Conservation (phyloP, 2,329 filamentous ascomycete genomes). For the Zarea fungicola region DNA sequence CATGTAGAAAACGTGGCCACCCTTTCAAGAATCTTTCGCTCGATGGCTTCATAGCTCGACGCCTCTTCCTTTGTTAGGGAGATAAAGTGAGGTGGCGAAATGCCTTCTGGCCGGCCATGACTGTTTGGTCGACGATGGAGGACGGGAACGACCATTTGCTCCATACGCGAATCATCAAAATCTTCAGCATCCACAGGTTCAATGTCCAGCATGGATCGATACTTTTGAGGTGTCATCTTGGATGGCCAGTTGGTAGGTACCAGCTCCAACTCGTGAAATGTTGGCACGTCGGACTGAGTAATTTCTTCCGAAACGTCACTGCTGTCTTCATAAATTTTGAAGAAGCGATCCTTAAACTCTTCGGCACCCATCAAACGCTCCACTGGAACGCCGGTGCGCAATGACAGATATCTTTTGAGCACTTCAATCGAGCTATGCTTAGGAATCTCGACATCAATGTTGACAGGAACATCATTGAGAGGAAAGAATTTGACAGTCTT, state of each 20-base stretch:
- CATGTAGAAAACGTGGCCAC: constrained; percentile 72
- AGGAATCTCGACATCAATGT: constrained; percentile 73
- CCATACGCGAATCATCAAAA: constrained; percentile 58
- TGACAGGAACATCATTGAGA: constrained; percentile 63
- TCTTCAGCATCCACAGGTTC: constrained; percentile 39
- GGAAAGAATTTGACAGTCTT: constrained; percentile 74
- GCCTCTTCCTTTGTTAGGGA: constrained; percentile 69
- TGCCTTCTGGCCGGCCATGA: constrained; percentile 26
- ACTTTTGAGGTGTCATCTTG: constrained; percentile 42
- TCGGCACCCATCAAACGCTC: constrained; percentile 74
- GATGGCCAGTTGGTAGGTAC: constrained; percentile 72
- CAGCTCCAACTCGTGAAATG: constrained; percentile 72
- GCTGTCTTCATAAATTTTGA: constrained; percentile 74
- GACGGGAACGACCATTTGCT: constrained; percentile 65
- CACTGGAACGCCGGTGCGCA: constrained; percentile 57
- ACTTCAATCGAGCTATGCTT: constrained; percentile 65
- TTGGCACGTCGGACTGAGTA: constrained; percentile 55
- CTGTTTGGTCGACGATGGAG: constrained; percentile 50
- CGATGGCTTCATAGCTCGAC: constrained; percentile 61
- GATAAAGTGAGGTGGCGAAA: constrained; percentile 61
- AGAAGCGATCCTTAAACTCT: constrained; percentile 78
- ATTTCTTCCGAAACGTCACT: constrained; percentile 68
- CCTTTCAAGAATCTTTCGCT: constrained; percentile 73
- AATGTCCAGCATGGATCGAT: constrained; percentile 46
- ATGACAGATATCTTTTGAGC: constrained; percentile 67